Evolutionary conservation across 257 asterid genomes (phyloP).

Genomic region (Jaltomata sinuosa): DNA sequence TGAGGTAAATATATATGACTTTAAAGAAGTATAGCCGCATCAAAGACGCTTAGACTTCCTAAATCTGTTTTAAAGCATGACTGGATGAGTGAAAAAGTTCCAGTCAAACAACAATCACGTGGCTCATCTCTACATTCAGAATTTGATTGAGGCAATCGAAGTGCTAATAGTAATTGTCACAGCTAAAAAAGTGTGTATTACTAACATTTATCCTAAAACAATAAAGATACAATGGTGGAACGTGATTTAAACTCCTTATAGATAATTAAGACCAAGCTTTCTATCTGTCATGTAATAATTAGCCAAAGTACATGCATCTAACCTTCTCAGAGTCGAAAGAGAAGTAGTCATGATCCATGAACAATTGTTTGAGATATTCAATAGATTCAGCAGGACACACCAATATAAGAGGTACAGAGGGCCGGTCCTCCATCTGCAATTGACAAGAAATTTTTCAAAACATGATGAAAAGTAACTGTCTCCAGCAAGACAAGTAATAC

Average conservation of each 20-base stretch:
- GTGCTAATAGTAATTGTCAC: neutral
- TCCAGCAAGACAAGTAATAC: neutral
- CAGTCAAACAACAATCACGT: neutral
- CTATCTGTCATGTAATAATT: neutral
- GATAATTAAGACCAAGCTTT: neutral
- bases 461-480: neutral
- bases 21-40: neutral
- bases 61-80: neutral
- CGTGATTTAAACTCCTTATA: neutral
- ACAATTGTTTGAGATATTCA: constrained; percentile 45
- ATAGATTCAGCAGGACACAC: constrained; percentile 43
- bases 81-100: neutral
- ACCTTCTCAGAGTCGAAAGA: constrained; percentile 85
- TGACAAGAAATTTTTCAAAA: constrained; percentile 17
- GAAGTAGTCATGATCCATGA: constrained; percentile 48
- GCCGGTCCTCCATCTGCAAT: constrained; percentile 54
- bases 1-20: too few relatives aligned
- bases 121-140: neutral
- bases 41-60: neutral
- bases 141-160: neutral
- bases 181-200: neutral
- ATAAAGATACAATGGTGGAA: neutral
- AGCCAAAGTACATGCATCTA: neutral
- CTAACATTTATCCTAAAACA: neutral
- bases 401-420: constrained; percentile 62